A percentile compares a stretch with the other conserved stretches of the same genome.
phyloP scores from a whole-genome alignment of 2,329 filamentous ascomycete genomes.

The Sporothrix dimorphospora region DNA sequence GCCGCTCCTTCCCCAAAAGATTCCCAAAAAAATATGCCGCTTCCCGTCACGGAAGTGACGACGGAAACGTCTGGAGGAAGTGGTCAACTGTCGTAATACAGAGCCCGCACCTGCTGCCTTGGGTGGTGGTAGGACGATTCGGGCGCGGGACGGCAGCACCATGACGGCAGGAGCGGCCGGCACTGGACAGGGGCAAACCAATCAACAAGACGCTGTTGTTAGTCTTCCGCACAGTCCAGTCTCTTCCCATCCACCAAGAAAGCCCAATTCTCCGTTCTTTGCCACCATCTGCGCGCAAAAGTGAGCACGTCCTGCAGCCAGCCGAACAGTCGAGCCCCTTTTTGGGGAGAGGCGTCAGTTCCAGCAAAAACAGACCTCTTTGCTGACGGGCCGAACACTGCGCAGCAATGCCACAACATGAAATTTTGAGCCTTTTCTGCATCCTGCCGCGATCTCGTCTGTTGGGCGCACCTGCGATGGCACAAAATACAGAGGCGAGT shows the following conservation, averaged over 20 bases:
- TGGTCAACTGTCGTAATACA: not conserved
- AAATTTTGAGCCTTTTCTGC: not conserved
- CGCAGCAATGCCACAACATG: not conserved
- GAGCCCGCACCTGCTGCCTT: not conserved
- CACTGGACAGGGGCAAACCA: slow-evolving; percentile 16
- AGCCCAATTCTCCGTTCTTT: not conserved
- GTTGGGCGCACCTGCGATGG: no score
- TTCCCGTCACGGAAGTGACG: slow-evolving; percentile 12
- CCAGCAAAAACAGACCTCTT: not conserved
- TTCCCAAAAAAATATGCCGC: not conserved
- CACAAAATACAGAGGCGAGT: no score
- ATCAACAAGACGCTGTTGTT: not conserved
- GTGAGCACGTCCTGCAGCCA: not conserved
- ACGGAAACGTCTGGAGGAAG: not conserved
- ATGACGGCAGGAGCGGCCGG: slow-evolving; percentile 1
- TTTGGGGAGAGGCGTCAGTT: not conserved
- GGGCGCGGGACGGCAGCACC: not conserved
- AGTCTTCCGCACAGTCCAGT: not conserved
- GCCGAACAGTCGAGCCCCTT: not conserved
- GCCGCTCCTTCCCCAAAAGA: not conserved
- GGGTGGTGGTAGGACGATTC: not conserved
- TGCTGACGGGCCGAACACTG: not conserved
- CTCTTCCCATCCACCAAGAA: not conserved
- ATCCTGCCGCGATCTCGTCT: no score
- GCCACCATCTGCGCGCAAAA: no score